Conservation (phyloP, 441 rosid species). For the Erodium moschatum region DNA sequence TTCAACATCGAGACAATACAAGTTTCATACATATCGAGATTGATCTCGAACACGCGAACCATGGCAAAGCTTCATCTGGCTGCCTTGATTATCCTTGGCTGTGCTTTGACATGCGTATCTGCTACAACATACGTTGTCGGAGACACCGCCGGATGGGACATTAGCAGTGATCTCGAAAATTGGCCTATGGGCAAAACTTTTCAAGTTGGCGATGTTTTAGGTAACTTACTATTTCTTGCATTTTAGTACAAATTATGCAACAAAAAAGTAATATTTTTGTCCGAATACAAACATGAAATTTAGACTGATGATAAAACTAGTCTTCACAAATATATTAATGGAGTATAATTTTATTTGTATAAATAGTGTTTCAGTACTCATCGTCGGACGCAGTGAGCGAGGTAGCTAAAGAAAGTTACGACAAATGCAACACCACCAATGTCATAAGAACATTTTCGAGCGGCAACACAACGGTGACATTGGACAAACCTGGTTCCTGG, state of each 20-base stretch:
- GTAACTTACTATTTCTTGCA: conserved; percentile 25
- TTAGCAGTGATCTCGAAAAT: conserved; percentile 58
- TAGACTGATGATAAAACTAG: no score
- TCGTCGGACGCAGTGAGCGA: background rate
- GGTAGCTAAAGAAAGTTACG: background rate
- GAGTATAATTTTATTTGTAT: no score
- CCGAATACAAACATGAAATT: no score
- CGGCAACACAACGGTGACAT: background rate
- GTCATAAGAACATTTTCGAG: background rate
- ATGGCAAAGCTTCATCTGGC: conserved; percentile 34
- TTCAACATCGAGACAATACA: background rate
- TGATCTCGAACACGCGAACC: background rate
- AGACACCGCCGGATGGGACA: conserved; percentile 87
- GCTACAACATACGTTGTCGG: conserved; percentile 62
- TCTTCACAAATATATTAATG: no score
- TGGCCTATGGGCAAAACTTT: conserved; percentile 61
- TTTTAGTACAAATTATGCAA: background rate
- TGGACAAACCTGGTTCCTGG: background rate
- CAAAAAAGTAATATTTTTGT: no score
- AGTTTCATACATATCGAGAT: background rate
- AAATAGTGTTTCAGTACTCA: background rate
- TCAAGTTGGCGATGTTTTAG: conserved; percentile 54
- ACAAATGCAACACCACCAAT: background rate
- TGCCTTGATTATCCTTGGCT: conserved; percentile 21
- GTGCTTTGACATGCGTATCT: conserved; percentile 29